Percentiles rank a stretch among this genome's conserved stretches.
These are phyloP conservation scores for Jackrogersella multiformis DNA, from an alignment of 495 filamentous ascomycete species.

Conservation along the genomic window DNA sequence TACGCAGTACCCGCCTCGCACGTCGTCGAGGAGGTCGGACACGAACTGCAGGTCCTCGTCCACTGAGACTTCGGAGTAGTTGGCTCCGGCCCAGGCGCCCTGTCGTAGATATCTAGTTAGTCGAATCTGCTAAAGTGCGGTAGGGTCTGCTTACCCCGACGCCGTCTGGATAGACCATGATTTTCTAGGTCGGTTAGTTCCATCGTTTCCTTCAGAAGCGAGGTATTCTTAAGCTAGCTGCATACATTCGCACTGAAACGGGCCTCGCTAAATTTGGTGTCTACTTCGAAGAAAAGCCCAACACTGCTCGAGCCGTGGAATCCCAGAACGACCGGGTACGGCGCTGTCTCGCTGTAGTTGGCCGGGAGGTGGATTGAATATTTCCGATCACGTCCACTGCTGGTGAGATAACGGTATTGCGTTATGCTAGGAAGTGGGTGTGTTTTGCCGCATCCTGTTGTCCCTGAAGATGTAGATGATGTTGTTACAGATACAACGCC, in stretches of 20 bases:
- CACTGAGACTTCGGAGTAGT: constrained; percentile 46
- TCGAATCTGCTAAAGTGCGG: neutral
- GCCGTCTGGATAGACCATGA: constrained; percentile 48
- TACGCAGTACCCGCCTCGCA: constrained; percentile 59
- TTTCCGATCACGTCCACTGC: constrained; percentile 37
- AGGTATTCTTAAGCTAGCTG: too few species aligned
- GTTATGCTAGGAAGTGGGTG: constrained; percentile 35
- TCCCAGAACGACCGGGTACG: constrained; percentile 44
- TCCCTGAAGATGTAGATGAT: constrained; percentile 14
- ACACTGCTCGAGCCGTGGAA: constrained; percentile 47
- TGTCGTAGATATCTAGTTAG: constrained; percentile 7
- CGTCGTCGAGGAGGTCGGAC: constrained; percentile 56
- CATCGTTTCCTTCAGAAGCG: too few species aligned
- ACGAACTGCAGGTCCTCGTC: constrained; percentile 59
- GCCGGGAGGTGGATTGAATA: constrained; percentile 44
- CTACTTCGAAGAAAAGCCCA: constrained; percentile 47
- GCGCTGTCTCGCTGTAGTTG: constrained; percentile 35
- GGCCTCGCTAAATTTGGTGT: constrained; percentile 42
- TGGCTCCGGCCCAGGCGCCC: constrained; percentile 48
- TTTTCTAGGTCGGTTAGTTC: constrained; percentile 35
- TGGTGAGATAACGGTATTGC: constrained; percentile 36
- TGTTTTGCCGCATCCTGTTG: constrained; percentile 39
- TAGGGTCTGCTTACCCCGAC: constrained; percentile 35
- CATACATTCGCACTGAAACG: constrained; percentile 40
- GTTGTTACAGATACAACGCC: constrained; percentile 9